phyloP scores from a whole-genome alignment of 1,139 yeast genomes.

The Saccharomycopsis crataegensis region DNA sequence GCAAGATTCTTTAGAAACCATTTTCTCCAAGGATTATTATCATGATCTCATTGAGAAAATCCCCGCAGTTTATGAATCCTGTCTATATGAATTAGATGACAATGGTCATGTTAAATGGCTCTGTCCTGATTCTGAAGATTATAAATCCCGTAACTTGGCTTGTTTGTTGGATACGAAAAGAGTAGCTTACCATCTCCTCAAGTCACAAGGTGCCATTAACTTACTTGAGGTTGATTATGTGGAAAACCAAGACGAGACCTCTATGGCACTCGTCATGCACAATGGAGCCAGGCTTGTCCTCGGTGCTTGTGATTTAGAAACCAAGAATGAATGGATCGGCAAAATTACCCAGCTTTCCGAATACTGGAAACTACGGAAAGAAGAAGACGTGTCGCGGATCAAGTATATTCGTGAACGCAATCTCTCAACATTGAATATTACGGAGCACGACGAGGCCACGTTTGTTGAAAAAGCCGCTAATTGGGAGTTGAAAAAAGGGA shows the following conservation, averaged over 20 bases:
- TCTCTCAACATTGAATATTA: slow-evolving; percentile 39
- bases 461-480: slow-evolving; percentile 41
- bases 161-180: slow-evolving; percentile 55
- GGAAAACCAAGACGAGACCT: slow-evolving; percentile 3
- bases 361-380: slow-evolving; percentile 54
- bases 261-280: background rate
- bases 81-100: background rate
- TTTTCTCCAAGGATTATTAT: no score
- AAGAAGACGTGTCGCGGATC: slow-evolving; percentile 36
- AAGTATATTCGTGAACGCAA: slow-evolving; percentile 40
- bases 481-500: slow-evolving; percentile 50
- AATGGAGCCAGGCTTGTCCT: slow-evolving; percentile 24
- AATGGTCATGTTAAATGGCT: slow-evolving; percentile 54
- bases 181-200: background rate
- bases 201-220: slow-evolving; percentile 45
- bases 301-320: slow-evolving; percentile 39
- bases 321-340: slow-evolving; percentile 61
- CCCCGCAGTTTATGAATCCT: background rate
- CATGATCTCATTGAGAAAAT: background rate
- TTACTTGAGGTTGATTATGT: slow-evolving; percentile 34
- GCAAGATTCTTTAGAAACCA: no score
- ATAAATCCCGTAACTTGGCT: slow-evolving; percentile 41
- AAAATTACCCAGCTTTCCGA: slow-evolving; percentile 36
- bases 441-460: slow-evolving; percentile 53
- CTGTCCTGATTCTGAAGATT: slow-evolving; percentile 33